Base-by-base conservation (phyloP, 352 stramenopile species). In the Pythium scleroteichum region DNA sequence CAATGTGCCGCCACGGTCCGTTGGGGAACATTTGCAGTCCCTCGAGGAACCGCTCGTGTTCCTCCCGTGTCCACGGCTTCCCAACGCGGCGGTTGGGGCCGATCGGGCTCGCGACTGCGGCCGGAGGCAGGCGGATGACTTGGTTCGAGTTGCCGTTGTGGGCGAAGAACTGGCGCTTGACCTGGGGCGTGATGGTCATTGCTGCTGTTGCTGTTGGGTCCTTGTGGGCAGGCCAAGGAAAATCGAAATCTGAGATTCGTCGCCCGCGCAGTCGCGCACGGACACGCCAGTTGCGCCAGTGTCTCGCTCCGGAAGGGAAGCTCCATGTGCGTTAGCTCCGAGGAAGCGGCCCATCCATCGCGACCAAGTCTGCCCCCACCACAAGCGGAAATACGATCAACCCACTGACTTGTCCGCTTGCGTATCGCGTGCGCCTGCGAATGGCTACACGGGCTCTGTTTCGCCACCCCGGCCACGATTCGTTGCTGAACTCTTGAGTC, bases 11-110 rank as follows among this genome's bases (percentile, higher is more conserved):
- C 75, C 77, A 87, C 2, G 75, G 72, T 1, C 74, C 77, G 0
- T 66, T 62, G 6, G 76, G 75, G 59, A 74, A 84, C 45, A 82
- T 17, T 40, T 84, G 70, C 27, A 86, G 66, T 10, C 72, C 74
- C 1, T 76, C 38, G 12, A 83, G 57, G 41, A 86, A 83, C 7
- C 74, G 74, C 13, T 72, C 74, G 57, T 85, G 76, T 42, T 85
- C 76, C 7, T 82, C 76, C 33, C 71, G 60, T 4, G 71, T 75
- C 76, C 76, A 85, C 8, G 56, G 56, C 19, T 52, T 50, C 9
- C 47, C 47, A 20, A 32, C 45, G 19, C 56, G 56, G 7, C 47
- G 46, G 24, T 52, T 52, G 14, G 24, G 46, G 7, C 56, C 44
- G 10, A 55, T 32, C 9, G 54, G 54, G 3, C 27, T 41, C 8